Percentiles rank a stretch among this genome's conserved stretches.
These are phyloP conservation scores for Parachlorella kessleri DNA, from an alignment of 139 green algal species.

Conservation along the genomic window DNA sequence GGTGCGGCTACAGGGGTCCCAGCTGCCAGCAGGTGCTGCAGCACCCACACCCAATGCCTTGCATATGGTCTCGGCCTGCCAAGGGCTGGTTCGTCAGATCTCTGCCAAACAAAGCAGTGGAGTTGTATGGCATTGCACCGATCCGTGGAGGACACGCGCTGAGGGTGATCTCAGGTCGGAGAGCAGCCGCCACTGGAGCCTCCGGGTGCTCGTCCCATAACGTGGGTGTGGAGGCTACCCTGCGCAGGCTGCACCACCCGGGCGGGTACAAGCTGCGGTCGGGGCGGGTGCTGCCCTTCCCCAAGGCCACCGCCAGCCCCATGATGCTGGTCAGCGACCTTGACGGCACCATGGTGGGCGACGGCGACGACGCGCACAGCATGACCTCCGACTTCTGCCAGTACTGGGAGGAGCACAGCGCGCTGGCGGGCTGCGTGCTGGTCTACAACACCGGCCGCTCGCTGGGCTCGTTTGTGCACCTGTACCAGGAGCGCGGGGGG, in stretches of 20 bases:
- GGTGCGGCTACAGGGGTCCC: neutral
- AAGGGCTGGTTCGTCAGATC: no score
- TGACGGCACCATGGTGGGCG: conserved; percentile 87
- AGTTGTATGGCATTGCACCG: no score
- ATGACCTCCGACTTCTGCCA: conserved; percentile 59
- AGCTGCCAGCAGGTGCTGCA: no score
- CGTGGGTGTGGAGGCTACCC: no score
- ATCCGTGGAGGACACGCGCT: no score
- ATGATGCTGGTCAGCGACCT: conserved; percentile 83
- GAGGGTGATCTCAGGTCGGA: no score
- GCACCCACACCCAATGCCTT: no score
- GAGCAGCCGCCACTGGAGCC: no score
- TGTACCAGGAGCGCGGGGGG: conserved; percentile 70
- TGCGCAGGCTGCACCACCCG: conserved; percentile 24
- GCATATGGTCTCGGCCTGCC: no score
- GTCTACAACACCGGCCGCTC: conserved; percentile 86
- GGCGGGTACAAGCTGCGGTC: conserved; percentile 70
- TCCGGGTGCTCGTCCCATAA: neutral
- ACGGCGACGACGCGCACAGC: conserved; percentile 42
- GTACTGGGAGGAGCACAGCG: conserved; percentile 81
- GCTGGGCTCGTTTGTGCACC: conserved; percentile 74
- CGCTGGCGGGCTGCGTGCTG: conserved; percentile 69
- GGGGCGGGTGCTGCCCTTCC: conserved; percentile 64
- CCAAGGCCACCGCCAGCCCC: conserved; percentile 40
- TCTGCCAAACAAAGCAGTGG: no score